Percentiles rank a stretch among this genome's conserved stretches.
Conservation (phyloP, 2,329 filamentous ascomycete species). For the Diaporthe sp. region DNA sequence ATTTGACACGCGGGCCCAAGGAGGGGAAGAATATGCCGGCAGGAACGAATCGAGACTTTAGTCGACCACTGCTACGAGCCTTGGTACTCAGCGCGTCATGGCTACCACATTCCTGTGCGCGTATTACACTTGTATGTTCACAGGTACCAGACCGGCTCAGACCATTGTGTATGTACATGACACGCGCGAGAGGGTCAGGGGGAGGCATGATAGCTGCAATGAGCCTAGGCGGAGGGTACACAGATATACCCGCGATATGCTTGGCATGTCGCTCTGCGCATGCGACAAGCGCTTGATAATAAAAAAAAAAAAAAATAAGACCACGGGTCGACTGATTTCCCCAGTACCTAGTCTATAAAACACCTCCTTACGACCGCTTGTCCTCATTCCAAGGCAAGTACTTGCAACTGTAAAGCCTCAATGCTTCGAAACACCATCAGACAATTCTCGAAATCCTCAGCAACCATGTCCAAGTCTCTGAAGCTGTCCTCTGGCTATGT, state of each 20-base stretch:
- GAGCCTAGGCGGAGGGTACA: not conserved
- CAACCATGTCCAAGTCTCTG: constrained; percentile 38
- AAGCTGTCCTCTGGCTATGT: constrained; percentile 54
- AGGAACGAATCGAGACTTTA: not conserved
- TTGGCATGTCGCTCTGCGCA: constrained; percentile 2
- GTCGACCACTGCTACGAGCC: not conserved
- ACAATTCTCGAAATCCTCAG: constrained; percentile 32
- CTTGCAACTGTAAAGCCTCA: not conserved
- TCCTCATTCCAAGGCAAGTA: not conserved
- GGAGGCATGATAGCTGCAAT: not conserved
- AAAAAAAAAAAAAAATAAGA: constrained; percentile 8
- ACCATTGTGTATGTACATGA: not conserved
- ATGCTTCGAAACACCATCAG: constrained; percentile 35
- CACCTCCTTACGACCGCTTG: not conserved
- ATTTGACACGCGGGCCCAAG: not conserved
- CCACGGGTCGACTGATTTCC: constrained; percentile 20
- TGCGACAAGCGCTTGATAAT: constrained; percentile 18
- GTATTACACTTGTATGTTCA: not conserved
- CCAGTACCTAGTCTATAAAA: not conserved
- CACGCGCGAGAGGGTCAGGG: not conserved
- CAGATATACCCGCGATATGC: constrained; percentile 22
- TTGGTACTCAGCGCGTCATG: constrained; percentile 30
- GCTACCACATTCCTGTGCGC: constrained; percentile 13
- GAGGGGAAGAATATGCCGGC: not conserved
- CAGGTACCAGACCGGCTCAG: not conserved